A percentile compares a stretch with the other conserved stretches of the same genome.
These are phyloP conservation scores for Ophiocytium majus DNA, from an alignment of 352 stramenopile genomes.

Conservation along the genomic window DNA sequence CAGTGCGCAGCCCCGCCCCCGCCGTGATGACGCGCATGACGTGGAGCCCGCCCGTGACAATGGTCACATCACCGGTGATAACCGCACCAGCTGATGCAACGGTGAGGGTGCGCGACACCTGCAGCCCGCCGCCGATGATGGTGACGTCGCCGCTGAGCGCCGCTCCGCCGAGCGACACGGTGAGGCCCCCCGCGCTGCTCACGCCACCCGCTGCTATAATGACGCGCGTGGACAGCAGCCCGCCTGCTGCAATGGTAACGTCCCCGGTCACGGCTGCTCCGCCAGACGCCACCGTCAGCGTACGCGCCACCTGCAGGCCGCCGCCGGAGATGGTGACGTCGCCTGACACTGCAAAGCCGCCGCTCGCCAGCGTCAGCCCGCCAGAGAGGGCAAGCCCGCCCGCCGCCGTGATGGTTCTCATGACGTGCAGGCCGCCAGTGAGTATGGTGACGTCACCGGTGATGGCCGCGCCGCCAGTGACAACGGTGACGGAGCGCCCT, in stretches of 20 bases:
- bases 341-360: neutral
- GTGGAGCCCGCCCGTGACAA: neutral
- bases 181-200: neutral
- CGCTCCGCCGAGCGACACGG: neutral
- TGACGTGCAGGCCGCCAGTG: neutral
- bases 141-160: neutral
- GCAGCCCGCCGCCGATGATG: neutral
- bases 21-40: neutral
- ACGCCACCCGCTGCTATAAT: neutral
- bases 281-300: constrained; percentile 7
- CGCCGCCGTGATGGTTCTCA: neutral
- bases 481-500: neutral
- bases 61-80: neutral
- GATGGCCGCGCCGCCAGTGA: neutral
- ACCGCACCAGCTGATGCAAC: neutral
- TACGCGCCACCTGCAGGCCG: neutral
- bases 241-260: neutral
- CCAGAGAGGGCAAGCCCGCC: neutral
- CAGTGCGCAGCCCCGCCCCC: neutral
- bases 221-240: neutral
- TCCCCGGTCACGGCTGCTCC: neutral
- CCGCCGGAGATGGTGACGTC: neutral
- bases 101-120: neutral
- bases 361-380: neutral
- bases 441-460: neutral